phyloP scores from a whole-genome alignment of 2,329 filamentous ascomycete genomes.

The Rutstroemia sp. region DNA sequence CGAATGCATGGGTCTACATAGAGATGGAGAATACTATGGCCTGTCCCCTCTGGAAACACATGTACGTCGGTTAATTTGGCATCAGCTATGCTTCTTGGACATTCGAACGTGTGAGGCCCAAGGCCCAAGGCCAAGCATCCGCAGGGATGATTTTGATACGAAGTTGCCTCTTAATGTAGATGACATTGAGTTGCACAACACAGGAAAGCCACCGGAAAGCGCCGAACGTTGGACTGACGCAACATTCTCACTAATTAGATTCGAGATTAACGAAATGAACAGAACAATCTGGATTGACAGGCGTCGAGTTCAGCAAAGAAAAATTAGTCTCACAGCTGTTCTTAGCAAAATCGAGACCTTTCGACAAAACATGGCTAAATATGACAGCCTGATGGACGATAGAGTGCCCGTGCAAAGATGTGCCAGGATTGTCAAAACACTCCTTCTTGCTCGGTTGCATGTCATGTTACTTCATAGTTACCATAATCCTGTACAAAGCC shows the following conservation, averaged over 20 bases:
- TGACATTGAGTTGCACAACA: constrained; percentile 51
- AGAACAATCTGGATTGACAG: constrained; percentile 64
- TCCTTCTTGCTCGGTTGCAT: constrained; percentile 56
- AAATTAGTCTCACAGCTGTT: constrained; percentile 54
- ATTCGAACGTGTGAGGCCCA: constrained; percentile 68
- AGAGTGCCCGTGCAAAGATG: constrained; percentile 54
- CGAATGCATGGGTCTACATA: constrained; percentile 70
- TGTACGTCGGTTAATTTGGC: constrained; percentile 65
- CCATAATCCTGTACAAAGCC: constrained; percentile 34
- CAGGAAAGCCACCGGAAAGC: constrained; percentile 34
- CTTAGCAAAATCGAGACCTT: constrained; percentile 65
- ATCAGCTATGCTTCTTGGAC: constrained; percentile 71
- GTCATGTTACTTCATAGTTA: constrained; percentile 61
- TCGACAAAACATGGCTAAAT: constrained; percentile 56
- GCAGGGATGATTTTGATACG: constrained; percentile 69
- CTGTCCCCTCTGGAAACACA: constrained; percentile 63
- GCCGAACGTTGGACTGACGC: constrained; percentile 56
- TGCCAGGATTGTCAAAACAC: constrained; percentile 55
- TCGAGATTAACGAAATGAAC: constrained; percentile 68
- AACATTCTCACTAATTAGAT: constrained; percentile 60
- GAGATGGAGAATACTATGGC: constrained; percentile 56
- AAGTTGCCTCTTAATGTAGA: constrained; percentile 64
- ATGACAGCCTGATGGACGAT: constrained; percentile 54
- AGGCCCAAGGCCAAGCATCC: constrained; percentile 62
- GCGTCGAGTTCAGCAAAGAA: constrained; percentile 53